Evolutionary conservation across 768 basidiomycete species (phyloP).

Genomic region (Agaricus blazei): DNA sequence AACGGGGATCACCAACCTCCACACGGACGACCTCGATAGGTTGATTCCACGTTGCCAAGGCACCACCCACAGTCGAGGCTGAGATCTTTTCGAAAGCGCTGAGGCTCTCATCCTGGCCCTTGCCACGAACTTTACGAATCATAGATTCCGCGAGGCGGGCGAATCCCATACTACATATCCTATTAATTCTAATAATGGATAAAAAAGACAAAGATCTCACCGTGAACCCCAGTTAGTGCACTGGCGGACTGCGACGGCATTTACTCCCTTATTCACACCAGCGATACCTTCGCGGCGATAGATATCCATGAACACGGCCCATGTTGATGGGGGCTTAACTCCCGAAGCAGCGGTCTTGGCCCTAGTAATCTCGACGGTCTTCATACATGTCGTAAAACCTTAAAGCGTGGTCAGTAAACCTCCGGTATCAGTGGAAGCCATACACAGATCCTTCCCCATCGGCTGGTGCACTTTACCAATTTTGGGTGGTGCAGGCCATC

Average conservation of each 20-base stretch:
- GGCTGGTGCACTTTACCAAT: background rate
- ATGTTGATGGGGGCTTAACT: conserved; percentile 84
- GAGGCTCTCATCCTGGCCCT: conserved; percentile 69
- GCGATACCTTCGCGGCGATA: conserved; percentile 89
- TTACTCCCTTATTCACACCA: conserved; percentile 99
- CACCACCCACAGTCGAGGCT: conserved; percentile 87
- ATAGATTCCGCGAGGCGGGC: conserved; percentile 83
- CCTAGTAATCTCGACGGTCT: conserved; percentile 96
- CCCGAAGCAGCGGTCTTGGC: conserved; percentile 87
- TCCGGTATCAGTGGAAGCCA: background rate
- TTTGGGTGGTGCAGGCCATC: too few relatives aligned
- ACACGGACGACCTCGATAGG: conserved; percentile 97
- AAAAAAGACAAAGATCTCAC: conserved; percentile 32
- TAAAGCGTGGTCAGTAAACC: background rate
- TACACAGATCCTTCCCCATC: background rate
- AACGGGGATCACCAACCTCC: conserved; percentile 48
- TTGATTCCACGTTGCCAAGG: conserved; percentile 98
- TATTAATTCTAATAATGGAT: background rate
- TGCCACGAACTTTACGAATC: conserved; percentile 77
- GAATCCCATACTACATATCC: conserved; percentile 78
- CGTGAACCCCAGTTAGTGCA: conserved; percentile 93
- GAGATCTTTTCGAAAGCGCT: conserved; percentile 82
- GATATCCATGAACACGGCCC: conserved; percentile 93
- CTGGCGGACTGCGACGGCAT: conserved; percentile 88
- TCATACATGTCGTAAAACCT: conserved; percentile 99